Conservation (phyloP, 495 filamentous ascomycete species). For the Hypoxylon lienhwacheense region DNA sequence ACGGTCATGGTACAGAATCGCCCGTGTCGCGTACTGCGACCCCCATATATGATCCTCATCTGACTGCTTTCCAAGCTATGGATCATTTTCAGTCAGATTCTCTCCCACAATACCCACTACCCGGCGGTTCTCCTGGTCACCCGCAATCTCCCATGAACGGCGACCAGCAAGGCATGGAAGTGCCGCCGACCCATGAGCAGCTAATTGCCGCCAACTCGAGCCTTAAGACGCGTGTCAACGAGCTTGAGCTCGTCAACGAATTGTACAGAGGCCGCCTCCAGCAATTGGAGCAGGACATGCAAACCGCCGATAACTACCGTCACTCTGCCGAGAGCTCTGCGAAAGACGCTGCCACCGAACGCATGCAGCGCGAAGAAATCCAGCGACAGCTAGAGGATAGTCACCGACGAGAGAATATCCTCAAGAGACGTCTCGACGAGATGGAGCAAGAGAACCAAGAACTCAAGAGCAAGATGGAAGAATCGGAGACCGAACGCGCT, state of each 20-base stretch:
- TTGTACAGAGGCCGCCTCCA: constrained; percentile 85
- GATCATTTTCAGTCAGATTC: constrained; percentile 59
- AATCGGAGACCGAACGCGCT: constrained; percentile 40
- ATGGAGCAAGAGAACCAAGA: constrained; percentile 62
- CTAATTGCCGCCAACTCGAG: constrained; percentile 74
- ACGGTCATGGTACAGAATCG: constrained; percentile 78
- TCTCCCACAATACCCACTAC: constrained; percentile 50
- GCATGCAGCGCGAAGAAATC: constrained; percentile 48
- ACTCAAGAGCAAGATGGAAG: constrained; percentile 43
- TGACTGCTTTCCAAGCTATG: constrained; percentile 72
- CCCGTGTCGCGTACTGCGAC: constrained; percentile 87
- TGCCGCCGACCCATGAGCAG: constrained; percentile 78
- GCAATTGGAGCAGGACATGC: constrained; percentile 74
- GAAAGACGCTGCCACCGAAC: constrained; percentile 42
- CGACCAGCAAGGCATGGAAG: constrained; percentile 68
- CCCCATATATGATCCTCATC: constrained; percentile 64
- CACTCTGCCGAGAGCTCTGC: constrained; percentile 47
- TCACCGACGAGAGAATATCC: constrained; percentile 73
- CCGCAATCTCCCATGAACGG: constrained; percentile 69
- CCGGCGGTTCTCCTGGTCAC: constrained; percentile 66
- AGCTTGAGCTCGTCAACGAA: constrained; percentile 94
- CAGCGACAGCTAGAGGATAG: constrained; percentile 73
- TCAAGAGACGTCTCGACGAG: constrained; percentile 81
- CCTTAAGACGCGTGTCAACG: constrained; percentile 86
- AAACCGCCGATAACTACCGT: constrained; percentile 43